phyloP scores from a whole-genome alignment of 2,329 filamentous ascomycete genomes.

The Apiospora saccharicola region DNA sequence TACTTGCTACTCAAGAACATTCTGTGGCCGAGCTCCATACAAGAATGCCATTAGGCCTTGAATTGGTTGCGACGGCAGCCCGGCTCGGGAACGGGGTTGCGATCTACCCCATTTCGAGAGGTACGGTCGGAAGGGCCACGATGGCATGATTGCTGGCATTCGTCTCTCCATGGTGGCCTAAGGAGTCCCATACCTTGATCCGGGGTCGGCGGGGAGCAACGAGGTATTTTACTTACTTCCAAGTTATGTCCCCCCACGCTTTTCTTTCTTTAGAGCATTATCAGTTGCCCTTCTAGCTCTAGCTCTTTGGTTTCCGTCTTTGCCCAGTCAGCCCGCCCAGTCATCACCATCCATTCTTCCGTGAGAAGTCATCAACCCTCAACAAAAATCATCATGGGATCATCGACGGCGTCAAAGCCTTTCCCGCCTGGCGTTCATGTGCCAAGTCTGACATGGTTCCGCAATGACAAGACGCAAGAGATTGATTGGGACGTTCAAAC shows the following conservation, averaged over 20 bases:
- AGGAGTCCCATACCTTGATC: neutral
- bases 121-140: neutral
- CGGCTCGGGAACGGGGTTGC: neutral
- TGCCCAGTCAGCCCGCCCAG: too few relatives aligned
- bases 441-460: slow-evolving; percentile 64
- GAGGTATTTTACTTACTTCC: neutral
- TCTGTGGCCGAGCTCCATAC: neutral
- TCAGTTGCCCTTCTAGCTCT: neutral
- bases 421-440: slow-evolving; percentile 62
- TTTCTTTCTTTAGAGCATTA: neutral
- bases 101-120: neutral
- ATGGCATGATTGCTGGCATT: neutral
- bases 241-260: too few relatives aligned
- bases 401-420: neutral
- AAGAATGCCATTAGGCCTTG: neutral
- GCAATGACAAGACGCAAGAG: slow-evolving; percentile 53
- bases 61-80: neutral
- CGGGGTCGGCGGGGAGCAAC: neutral
- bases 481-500: slow-evolving; percentile 64
- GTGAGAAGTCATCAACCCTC: neutral
- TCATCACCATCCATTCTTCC: neutral
- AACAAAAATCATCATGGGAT: too few relatives aligned
- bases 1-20: neutral
- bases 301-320: neutral
- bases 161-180: neutral